Evolutionary conservation across 805 yeast genomes (phyloP).

Genomic region (Ascoidea rubescens): DNA sequence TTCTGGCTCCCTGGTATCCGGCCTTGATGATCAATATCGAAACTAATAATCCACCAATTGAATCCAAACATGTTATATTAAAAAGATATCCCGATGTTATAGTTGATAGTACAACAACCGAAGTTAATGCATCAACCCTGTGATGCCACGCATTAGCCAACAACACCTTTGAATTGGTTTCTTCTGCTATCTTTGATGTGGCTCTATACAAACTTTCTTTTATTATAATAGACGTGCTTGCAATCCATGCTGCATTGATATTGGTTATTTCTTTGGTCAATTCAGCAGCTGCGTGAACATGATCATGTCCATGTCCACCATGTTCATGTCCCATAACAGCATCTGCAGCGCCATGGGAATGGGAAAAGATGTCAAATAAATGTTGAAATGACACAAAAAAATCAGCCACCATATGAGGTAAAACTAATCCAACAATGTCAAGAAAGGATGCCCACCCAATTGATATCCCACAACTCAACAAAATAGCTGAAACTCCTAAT

Average conservation of each 20-base stretch:
- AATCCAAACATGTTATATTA: constrained; percentile 73
- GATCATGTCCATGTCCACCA: constrained; percentile 23
- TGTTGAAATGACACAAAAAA: constrained; percentile 18
- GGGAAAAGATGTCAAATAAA: not conserved
- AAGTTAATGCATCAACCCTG: constrained; percentile 85
- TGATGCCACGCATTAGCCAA: constrained; percentile 99
- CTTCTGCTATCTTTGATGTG: constrained; percentile 67
- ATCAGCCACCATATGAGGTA: constrained; percentile 51
- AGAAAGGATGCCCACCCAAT: constrained; percentile 80
- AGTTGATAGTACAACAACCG: constrained; percentile 79
- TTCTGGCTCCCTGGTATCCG: constrained; percentile 61
- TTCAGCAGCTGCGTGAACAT: constrained; percentile 15
- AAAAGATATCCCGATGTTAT: constrained; percentile 76
- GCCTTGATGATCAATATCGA: constrained; percentile 73
- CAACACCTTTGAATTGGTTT: constrained; percentile 74
- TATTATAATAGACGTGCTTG: constrained; percentile 72
- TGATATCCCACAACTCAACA: constrained; percentile 76
- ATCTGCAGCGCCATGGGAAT: constrained; percentile 8
- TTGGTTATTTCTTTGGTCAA: constrained; percentile 32
- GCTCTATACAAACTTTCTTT: constrained; percentile 83
- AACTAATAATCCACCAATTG: constrained; percentile 83
- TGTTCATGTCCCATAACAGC: no score
- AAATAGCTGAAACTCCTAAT: constrained; percentile 68
- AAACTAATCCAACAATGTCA: constrained; percentile 48
- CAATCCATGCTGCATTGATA: constrained; percentile 93